These are phyloP conservation scores for Rhodotorula glutinis DNA, from an alignment of 1,284 basidiomycete genomes.

Conservation along the genomic window DNA sequence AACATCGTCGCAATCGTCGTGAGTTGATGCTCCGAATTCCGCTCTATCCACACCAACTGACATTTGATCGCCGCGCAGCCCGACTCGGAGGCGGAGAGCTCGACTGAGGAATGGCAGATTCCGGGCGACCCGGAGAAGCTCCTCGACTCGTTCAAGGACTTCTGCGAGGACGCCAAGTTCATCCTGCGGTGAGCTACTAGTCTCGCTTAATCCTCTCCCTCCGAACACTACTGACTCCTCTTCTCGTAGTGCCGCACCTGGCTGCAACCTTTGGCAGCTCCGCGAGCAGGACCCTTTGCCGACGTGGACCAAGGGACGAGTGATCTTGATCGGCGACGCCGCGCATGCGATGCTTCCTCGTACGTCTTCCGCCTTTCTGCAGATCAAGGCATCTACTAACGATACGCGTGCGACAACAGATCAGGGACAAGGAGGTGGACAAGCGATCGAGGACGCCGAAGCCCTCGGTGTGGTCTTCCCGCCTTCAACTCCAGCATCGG, in stretches of 20 bases:
- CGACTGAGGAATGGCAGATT: conserved; percentile 44
- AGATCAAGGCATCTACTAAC: no score
- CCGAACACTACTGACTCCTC: conserved; percentile 50
- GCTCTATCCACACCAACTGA: not conserved
- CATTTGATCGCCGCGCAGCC: conserved; percentile 14
- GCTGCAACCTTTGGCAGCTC: conserved; percentile 44
- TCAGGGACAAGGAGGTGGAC: conserved; percentile 44
- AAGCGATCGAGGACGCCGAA: conserved; percentile 45
- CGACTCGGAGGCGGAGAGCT: conserved; percentile 42
- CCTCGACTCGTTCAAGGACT: conserved; percentile 41
- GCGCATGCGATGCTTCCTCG: conserved; percentile 44
- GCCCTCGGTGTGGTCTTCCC: conserved; percentile 39
- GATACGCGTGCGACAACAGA: no score
- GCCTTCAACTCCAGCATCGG: conserved; percentile 5
- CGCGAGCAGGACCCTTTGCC: conserved; percentile 45
- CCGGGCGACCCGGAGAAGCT: conserved; percentile 39
- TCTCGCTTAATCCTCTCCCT: conserved; percentile 53
- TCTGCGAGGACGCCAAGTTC: conserved; percentile 31
- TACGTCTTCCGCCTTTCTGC: no score
- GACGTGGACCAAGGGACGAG: conserved; percentile 42
- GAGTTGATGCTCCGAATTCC: conserved; percentile 9
- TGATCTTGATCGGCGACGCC: conserved; percentile 47
- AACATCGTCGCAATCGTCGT: conserved; percentile 44
- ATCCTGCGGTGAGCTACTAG: conserved; percentile 51
- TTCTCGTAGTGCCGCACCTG: not conserved